Evolutionary conservation across 2,329 filamentous ascomycete species (phyloP), one percentile per base, ranked within the genome.

Genomic region (Venturia nashicola): DNA sequence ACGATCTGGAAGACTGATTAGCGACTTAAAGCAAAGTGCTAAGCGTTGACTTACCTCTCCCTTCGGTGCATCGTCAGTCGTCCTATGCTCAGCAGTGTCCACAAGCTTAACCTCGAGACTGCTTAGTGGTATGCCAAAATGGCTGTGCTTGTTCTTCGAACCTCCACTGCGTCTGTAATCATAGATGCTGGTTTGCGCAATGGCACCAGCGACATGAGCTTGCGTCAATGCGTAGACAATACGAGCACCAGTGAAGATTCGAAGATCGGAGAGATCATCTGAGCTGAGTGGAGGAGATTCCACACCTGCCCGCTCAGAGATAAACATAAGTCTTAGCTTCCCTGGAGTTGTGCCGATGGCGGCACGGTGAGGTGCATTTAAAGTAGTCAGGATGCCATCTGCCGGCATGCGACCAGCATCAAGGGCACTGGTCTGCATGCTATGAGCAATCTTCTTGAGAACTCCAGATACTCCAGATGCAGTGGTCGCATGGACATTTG

Each of bases 221-320:
- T 89, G 86, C 20, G 91, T 89, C 63, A 99, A 80, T 3, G 91
- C 92, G 74, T 97, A 96, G 61, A 95, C 81, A 64, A 97, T 80
- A 61, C 91, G 85, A 1, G 91, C 87, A 36, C 88, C 84, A 1
- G 89, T 90, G 74, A 91, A 90, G 62, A 95, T 82, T 57, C 92
- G 86, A 65, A 97, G 76, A 71, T 97, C 90, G 0, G 89, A 90
- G 48, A 97, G 80, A 61, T 86, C 83, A 27, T 82, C 76, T 3
- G 88, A 85, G 48, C 83, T 88, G 14, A 97, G 77, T 1, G 83
- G 81, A 1, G 86, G 85, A 16, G 16, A 44, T 42, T 59, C 54
- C 1, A 82, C 79, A 48, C 86, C 88, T 34, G 83, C 82, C 34
- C 87, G 83, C 71, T 96, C 89, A 1, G 90, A 89, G 4, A 90